These are phyloP conservation scores for Malassezia globosa DNA, from an alignment of 1,284 basidiomycete genomes.

Conservation along the genomic window DNA sequence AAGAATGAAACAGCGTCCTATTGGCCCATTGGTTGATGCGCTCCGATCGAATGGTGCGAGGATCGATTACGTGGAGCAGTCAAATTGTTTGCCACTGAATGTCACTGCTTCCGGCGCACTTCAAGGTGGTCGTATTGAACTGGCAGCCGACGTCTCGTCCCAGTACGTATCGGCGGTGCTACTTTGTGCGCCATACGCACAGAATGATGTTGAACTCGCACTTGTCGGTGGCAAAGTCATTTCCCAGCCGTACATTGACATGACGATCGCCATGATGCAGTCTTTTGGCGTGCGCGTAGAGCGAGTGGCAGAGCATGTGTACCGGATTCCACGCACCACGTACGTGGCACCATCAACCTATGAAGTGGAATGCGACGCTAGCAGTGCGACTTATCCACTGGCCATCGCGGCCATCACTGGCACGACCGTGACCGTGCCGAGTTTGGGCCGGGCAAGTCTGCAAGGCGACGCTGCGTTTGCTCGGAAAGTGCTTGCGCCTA, in stretches of 20 bases:
- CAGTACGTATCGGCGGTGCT: conserved; percentile 98
- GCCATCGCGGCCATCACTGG: conserved; percentile 94
- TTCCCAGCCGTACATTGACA: conserved; percentile 98
- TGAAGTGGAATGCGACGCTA: conserved; percentile 89
- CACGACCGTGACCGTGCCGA: conserved; percentile 78
- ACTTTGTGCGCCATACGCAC: conserved; percentile 86
- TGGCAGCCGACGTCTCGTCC: conserved; percentile 86
- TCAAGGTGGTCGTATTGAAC: conserved; percentile 67
- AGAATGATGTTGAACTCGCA: conserved; percentile 69
- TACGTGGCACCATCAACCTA: conserved; percentile 70
- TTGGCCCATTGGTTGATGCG: conserved; percentile 89
- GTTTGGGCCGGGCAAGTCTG: conserved; percentile 78
- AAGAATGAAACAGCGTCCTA: conserved; percentile 91
- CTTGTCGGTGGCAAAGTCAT: conserved; percentile 87
- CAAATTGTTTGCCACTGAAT: conserved; percentile 77
- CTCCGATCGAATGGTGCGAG: conserved; percentile 68
- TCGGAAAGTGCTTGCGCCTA: conserved; percentile 77
- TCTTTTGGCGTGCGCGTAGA: conserved; percentile 76
- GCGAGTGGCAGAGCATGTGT: conserved; percentile 59
- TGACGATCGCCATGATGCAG: conserved; percentile 97
- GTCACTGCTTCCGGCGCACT: conserved; percentile 59
- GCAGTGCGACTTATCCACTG: conserved; percentile 89
- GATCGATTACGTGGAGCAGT: conserved; percentile 66
- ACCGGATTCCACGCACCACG: conserved; percentile 70
- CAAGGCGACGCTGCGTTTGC: conserved; percentile 96